Evolutionary conservation across 192 early-diverging fungal species (phyloP).

Genomic region (Phycomyces blakesleeanus): DNA sequence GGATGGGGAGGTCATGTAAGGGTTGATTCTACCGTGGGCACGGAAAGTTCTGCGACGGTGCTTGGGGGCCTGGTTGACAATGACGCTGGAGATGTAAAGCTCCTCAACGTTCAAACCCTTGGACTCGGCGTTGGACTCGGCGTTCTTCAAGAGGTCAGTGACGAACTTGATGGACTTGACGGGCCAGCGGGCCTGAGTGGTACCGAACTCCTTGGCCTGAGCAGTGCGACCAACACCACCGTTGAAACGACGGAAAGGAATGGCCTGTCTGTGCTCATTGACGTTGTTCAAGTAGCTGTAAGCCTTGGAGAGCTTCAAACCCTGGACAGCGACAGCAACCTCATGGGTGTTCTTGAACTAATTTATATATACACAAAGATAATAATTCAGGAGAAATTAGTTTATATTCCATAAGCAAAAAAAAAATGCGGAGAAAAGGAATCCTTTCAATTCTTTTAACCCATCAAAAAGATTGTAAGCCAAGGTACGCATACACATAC

Average conservation of each 20-base stretch:
- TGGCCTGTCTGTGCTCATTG: conserved; percentile 93
- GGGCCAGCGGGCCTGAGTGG: conserved; percentile 94
- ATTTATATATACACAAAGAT: conserved; percentile 2
- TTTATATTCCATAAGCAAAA: neutral
- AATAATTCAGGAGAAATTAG: no score
- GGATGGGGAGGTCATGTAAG: conserved; percentile 93
- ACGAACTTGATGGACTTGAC: conserved; percentile 94
- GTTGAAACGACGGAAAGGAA: conserved; percentile 96
- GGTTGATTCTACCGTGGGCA: conserved; percentile 95
- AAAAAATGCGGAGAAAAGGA: neutral
- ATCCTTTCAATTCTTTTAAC: neutral
- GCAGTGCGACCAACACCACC: conserved; percentile 96
- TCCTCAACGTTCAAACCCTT: conserved; percentile 91
- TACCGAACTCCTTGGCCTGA: conserved; percentile 92
- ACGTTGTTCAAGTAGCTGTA: conserved; percentile 90
- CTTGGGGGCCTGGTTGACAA: conserved; percentile 98
- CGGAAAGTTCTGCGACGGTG: conserved; percentile 96
- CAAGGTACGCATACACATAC: no score
- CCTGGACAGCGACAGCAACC: conserved; percentile 88
- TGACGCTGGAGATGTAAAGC: conserved; percentile 89
- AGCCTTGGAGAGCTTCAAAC: conserved; percentile 90
- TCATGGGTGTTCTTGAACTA: conserved; percentile 98
- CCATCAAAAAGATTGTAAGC: no score
- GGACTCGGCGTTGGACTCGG: conserved; percentile 93
- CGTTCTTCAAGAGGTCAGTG: conserved; percentile 92